phyloP scores from a whole-genome alignment of 768 basidiomycete species.

The Mycena floridula region DNA sequence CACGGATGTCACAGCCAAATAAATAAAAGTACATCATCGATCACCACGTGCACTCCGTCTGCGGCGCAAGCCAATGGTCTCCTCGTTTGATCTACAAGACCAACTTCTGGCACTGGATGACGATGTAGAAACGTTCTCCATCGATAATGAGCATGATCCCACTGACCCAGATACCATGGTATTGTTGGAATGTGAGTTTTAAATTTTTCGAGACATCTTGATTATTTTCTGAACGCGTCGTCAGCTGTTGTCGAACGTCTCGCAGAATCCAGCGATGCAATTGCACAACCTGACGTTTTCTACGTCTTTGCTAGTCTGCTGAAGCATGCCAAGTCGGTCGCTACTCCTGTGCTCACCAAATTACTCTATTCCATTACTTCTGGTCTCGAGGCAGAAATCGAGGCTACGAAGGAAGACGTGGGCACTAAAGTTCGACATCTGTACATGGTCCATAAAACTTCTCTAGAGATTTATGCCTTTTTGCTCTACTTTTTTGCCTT shows the following conservation, averaged over 20 bases:
- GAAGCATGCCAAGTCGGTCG: constrained; percentile 62
- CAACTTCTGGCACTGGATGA: too few relatives aligned
- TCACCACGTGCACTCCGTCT: too few relatives aligned
- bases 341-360: constrained; percentile 69
- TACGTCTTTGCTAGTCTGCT: constrained; percentile 80
- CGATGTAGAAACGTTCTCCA: constrained; percentile 13
- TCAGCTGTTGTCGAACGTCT: constrained; percentile 77
- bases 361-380: constrained; percentile 83
- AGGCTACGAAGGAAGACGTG: constrained; percentile 62
- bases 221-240: too few relatives aligned
- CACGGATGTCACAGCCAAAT: too few relatives aligned
- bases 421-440: constrained; percentile 62
- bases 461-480: constrained; percentile 90
- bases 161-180: constrained; percentile 44
- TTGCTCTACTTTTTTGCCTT: constrained; percentile 84
- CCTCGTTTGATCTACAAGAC: too few relatives aligned
- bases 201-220: not conserved
- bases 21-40: too few relatives aligned
- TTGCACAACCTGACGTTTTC: constrained; percentile 63
- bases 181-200: constrained; percentile 52
- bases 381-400: constrained; percentile 66
- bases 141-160: constrained; percentile 64
- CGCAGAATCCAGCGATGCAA: constrained; percentile 67
- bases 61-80: too few relatives aligned
- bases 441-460: constrained; percentile 54